Evolutionary conservation across 2,329 filamentous ascomycete species (phyloP).

Genomic region (Penicillium sp.): DNA sequence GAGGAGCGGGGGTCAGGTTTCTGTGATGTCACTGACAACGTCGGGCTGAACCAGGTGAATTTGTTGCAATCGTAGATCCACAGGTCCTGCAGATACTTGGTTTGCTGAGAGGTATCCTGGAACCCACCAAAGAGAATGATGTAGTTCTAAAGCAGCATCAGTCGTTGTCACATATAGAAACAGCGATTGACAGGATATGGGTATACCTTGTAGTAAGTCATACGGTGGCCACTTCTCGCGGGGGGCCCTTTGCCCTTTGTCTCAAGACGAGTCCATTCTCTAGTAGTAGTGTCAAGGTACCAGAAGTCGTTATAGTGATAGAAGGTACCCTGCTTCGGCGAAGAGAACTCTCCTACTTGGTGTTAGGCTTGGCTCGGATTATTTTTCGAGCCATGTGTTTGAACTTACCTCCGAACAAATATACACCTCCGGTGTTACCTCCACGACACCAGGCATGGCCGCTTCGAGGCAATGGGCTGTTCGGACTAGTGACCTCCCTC

Average conservation of each 20-base stretch:
- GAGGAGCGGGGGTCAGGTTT: slow-evolving; percentile 89
- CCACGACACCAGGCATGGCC: slow-evolving; percentile 94
- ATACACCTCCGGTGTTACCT: slow-evolving; percentile 77
- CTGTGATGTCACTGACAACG: slow-evolving; percentile 68
- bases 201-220: slow-evolving; percentile 79
- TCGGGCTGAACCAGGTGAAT: slow-evolving; percentile 76
- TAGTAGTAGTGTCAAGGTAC: slow-evolving; percentile 73
- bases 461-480: slow-evolving; percentile 81
- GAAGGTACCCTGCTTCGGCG: slow-evolving; percentile 94
- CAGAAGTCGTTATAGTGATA: slow-evolving; percentile 99
- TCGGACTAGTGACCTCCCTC: slow-evolving; percentile 84
- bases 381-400: background rate
- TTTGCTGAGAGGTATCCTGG: slow-evolving; percentile 92
- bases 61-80: slow-evolving; percentile 93
- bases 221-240: slow-evolving; percentile 83
- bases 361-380: slow-evolving; percentile 3
- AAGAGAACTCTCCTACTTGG: slow-evolving; percentile 71
- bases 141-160: slow-evolving; percentile 57
- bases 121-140: slow-evolving; percentile 95
- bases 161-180: background rate
- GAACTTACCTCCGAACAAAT: slow-evolving; percentile 69
- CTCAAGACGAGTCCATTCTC: slow-evolving; percentile 91
- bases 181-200: too few relatives aligned
- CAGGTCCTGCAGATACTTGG: slow-evolving; percentile 85
- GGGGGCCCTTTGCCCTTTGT: slow-evolving; percentile 66